Evolutionary conservation across 2,329 filamentous ascomycete genomes (phyloP), one percentile per base, ranked within the genome.

Genomic region (Nigrospora osmanthi): DNA sequence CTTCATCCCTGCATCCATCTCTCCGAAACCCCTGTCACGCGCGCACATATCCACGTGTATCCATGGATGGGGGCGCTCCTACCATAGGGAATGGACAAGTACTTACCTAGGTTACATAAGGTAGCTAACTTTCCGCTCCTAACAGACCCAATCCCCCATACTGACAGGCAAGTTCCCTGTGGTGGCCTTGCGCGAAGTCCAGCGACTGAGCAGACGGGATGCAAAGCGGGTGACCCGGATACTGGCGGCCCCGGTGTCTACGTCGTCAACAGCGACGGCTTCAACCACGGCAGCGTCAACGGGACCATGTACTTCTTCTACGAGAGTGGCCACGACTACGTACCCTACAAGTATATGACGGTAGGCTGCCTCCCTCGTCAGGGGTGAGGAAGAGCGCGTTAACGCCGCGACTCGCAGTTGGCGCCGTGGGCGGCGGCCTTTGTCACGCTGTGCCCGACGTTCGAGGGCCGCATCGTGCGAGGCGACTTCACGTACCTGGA

Each of bases 241-340:
- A 36, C 33, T 19, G 49, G 49, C 7, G 51, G 50, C 2, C 52
- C 49, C n/a, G 51, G 52, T 4, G 38, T 54, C 16, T 42, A 49
- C 14, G 44, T 54, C 32, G 46, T 40, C 40, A 54, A 54, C 38
- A 42, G 34, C 16, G 52, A 54, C 17, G 46, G 47, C 13, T 39
- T 43, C 15, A 19, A n/a, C 11, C 52, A 54, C 23, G 43, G 48
- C 17, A 35, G 15, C 4, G 37, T 45, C 19, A 38, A 51, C 31
- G 52, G 51, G 13, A 52, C 52, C 31, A 53, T 54, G 51, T 54
- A 46, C 44, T 46, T 52, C 35, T 31, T 54, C 14, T 54, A 53
- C 45, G 52, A 54, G 40, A 53, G 44, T 41, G 45, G 50, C 28
- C 52, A 53, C 38, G 52, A 54, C 37, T 50, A 49, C 34, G 47